Evolutionary conservation across 768 basidiomycete species (phyloP).

Genomic region (Serendipita indica): DNA sequence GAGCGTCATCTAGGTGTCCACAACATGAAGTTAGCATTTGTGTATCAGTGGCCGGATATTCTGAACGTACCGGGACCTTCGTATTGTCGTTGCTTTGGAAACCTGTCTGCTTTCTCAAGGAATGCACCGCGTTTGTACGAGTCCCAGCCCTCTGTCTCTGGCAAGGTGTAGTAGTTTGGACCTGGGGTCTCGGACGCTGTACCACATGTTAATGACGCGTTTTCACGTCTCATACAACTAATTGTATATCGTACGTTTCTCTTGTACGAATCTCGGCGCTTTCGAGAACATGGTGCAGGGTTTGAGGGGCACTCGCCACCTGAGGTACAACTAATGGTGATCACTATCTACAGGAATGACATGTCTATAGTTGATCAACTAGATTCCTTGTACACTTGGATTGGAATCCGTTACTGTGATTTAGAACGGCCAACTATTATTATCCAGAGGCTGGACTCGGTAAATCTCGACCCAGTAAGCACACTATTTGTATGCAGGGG

Average conservation of each 20-base stretch:
- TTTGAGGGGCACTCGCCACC: too few relatives aligned
- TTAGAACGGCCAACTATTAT: too few relatives aligned
- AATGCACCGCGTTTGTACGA: slow-evolving; percentile 44
- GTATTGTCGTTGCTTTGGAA: slow-evolving; percentile 30
- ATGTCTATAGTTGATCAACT: too few relatives aligned
- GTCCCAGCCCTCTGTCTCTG: slow-evolving; percentile 28
- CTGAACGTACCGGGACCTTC: slow-evolving; percentile 29
- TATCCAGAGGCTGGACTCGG: too few relatives aligned
- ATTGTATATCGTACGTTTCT: slow-evolving; percentile 23
- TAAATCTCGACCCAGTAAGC: too few relatives aligned
- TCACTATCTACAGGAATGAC: too few relatives aligned
- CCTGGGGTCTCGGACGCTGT: slow-evolving; percentile 39
- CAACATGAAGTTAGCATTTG: neutral
- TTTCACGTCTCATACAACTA: neutral
- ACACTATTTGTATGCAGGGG: too few relatives aligned
- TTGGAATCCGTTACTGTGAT: too few relatives aligned
- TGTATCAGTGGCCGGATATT: neutral
- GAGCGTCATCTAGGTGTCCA: neutral
- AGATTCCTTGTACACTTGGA: too few relatives aligned
- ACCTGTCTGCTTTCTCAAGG: slow-evolving; percentile 41
- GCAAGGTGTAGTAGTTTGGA: slow-evolving; percentile 34
- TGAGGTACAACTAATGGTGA: too few relatives aligned
- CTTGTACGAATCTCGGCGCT: slow-evolving; percentile 32
- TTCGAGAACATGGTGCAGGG: slow-evolving; percentile 35
- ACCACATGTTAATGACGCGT: slow-evolving; percentile 9